These are phyloP conservation scores for Aurifilum marmelostoma DNA, from an alignment of 2,329 filamentous ascomycete species.

Conservation along the genomic window DNA sequence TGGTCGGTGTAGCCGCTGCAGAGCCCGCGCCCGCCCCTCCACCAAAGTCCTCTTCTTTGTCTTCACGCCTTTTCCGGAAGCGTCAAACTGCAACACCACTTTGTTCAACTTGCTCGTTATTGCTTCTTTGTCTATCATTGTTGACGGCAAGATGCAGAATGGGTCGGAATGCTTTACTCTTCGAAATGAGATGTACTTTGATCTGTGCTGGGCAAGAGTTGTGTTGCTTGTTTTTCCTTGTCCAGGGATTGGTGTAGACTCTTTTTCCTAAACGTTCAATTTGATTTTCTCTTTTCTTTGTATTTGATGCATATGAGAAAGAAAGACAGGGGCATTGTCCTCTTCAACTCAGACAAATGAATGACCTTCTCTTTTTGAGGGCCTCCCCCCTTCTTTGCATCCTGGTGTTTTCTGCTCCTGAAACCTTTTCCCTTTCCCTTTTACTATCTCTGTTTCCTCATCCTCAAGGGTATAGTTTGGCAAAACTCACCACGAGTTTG, in stretches of 20 bases:
- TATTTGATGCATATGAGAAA: neutral
- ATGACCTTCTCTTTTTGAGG: slow-evolving; percentile 11
- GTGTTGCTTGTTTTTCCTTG: neutral
- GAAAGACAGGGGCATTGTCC: slow-evolving; percentile 27
- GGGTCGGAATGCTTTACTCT: neutral
- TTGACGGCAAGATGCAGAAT: neutral
- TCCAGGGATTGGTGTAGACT: neutral
- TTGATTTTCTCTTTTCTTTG: neutral
- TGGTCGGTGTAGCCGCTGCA: neutral
- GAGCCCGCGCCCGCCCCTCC: no score
- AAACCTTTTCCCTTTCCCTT: neutral
- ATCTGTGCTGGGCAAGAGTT: neutral
- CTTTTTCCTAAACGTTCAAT: neutral
- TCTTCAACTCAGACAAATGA: slow-evolving; percentile 8
- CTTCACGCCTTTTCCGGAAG: slow-evolving; percentile 21
- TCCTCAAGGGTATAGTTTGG: neutral
- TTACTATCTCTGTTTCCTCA: neutral
- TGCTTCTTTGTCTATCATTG: neutral
- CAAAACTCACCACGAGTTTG: neutral
- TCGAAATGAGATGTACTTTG: slow-evolving; percentile 15
- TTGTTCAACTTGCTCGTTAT: neutral
- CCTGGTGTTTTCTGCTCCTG: slow-evolving; percentile 7
- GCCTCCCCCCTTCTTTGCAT: slow-evolving; percentile 1
- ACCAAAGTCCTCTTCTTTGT: slow-evolving; percentile 21
- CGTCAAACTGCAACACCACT: slow-evolving; percentile 17